Evolutionary conservation across 2,329 filamentous ascomycete species (phyloP), one percentile per base, ranked within the genome.

Genomic region (Gyromitra esculenta): DNA sequence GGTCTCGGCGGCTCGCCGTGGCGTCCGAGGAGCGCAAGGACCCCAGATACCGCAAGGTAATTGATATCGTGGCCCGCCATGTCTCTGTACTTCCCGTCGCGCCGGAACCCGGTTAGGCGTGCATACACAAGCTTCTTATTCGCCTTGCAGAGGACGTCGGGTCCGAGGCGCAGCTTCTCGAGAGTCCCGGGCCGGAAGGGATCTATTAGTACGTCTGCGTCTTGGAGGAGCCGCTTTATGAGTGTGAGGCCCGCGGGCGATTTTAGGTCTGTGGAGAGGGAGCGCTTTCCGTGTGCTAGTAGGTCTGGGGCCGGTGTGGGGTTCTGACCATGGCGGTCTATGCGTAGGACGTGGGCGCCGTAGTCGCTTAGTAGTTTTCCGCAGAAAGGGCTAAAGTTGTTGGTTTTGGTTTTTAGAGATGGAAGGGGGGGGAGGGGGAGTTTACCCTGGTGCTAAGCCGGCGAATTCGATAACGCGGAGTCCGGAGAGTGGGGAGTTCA

Each of bases 151-250:
- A 97, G 86, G 0, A 88, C 87, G 0, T 88, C 87, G 0, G 95
- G 95, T 0, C 89, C 90, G 0, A 98, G 88, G 0, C 91, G 91
- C 8, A 95, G 88, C 66, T 91, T 92, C 84, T 98, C 95, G 1
- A 98, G 88, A 0, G 97, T 93, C 45, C 94, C 93, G 0, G 95
- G 95, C 0, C 95, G 92, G 86, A 94, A 98, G 0, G 96, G 95
- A 83, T 98, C 96, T 83, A 98, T 96, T 37, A 98, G 84, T 45
- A 97, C 86, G 84, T 98, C 95, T 72, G 89, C 87, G 15, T 85
- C 82, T 15, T 85, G 83, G 45, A 91, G 84, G 0, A 97, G 86
- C 1, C 87, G 85, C 77, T 89, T 90, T 68, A 97, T 84, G 5
- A 97, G 85, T 0, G 86, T 86, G 11, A 90, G 82, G 5, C 92